Evolutionary conservation across 2,329 filamentous ascomycete genomes (phyloP), one percentile per base, ranked within the genome.

Genomic region (Cladorrhinum sp.): DNA sequence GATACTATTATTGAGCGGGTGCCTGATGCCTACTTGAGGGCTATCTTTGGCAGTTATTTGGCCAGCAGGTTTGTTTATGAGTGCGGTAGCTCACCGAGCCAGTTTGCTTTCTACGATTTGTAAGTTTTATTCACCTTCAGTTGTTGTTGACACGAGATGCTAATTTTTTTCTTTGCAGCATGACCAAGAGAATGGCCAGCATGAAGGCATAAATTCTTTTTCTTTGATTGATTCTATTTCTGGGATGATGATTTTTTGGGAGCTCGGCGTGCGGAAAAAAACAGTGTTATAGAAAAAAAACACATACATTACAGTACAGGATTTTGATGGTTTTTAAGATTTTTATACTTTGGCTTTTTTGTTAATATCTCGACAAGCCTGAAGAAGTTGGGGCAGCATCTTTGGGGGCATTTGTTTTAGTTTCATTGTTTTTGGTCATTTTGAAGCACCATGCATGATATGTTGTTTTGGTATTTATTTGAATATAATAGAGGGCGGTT

Each of bases 91-190:
- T 88, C 86, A 67, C 93, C 95, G 4, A 95, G 89, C 79, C 94
- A 97, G 72, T 98, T 99, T 79, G 92, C 94, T 42, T 99, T 99
- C 82, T 99, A 96, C 77, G 92, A 96, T 74, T 99, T 98, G 90
- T 93, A 80, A 86, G 90, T 89, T 62, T 52, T 24, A 61, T 50
- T 28, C 33, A 54, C 56, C 14, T 24, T 12, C 24, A 33, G 21
- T 3, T 12, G n/a, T 2, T 18, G 12, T 33, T 9, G n/a, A 9
- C 18, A 60, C 54, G 10, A n/a, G 33, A 62, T 57, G 56, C 74
- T 79, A 74, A 79, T 68, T 57, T 28, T 50, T 3, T n/a, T 51
- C 52, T 49, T 9, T 50, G 67, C 65, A 88, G 85, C 72, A 88
- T 89, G 86, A 85, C 85, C 21, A 86, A 83, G 77, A 80, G 83